Percentiles rank a stretch among this genome's conserved stretches.
Evolutionary conservation across 1,139 yeast genomes (phyloP).

Genomic region (Zygoascus hellenicus): DNA sequence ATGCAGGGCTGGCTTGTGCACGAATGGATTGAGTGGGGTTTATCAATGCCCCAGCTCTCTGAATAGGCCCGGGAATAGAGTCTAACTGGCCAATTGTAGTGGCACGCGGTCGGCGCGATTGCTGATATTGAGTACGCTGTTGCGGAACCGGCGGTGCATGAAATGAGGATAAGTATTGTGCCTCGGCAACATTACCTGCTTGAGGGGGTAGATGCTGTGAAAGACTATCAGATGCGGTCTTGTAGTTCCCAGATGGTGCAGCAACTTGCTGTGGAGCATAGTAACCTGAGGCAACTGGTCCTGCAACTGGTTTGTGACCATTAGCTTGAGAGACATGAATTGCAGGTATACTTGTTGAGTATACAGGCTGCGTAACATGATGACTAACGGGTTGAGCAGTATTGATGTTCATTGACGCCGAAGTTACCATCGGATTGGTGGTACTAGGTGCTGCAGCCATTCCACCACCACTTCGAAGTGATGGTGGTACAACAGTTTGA

Average conservation of each 20-base stretch:
- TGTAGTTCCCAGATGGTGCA: not conserved
- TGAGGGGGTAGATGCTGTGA: not conserved
- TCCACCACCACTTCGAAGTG: conserved; percentile 10
- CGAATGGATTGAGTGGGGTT: conserved; percentile 36
- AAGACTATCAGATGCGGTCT: not conserved
- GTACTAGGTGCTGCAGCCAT: not conserved
- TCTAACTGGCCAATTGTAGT: conserved; percentile 39
- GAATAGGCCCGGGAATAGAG: conserved; percentile 38
- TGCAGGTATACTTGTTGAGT: conserved; percentile 7
- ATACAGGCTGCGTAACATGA: conserved; percentile 14
- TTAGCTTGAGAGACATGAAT: not conserved
- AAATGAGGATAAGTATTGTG: conserved; percentile 2
- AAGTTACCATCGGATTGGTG: conserved; percentile 1
- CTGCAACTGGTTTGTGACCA: not conserved
- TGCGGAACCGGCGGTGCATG: conserved; percentile 10
- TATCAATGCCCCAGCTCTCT: conserved; percentile 39
- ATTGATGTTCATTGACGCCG: conserved; percentile 9
- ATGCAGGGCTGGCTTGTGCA: conserved; percentile 39
- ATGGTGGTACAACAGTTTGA: conserved; percentile 9
- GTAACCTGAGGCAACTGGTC: not conserved
- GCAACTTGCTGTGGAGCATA: conserved; percentile 3
- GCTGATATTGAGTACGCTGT: conserved; percentile 10
- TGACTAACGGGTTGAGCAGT: conserved; percentile 9
- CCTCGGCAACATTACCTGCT: not conserved
- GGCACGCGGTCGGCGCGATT: conserved; percentile 34